Evolutionary conservation across 2,329 filamentous ascomycete species (phyloP), one percentile per base, ranked within the genome.

Genomic region (Fusarium lyarnte): DNA sequence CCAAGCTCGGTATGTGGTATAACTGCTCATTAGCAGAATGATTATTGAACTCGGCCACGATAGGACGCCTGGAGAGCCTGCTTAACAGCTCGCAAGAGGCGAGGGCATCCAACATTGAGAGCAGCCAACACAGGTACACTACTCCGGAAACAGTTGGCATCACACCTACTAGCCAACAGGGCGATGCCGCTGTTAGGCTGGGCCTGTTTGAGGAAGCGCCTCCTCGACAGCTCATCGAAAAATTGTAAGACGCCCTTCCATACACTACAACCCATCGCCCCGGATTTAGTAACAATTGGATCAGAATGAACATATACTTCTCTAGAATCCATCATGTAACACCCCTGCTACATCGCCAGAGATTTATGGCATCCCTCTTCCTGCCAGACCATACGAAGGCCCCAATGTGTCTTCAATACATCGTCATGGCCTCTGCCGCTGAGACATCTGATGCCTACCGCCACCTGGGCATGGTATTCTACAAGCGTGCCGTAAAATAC

Each of bases 381-480:
- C 25, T 33, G 19, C 54, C 41, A 2, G 63, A 46, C 12, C 46
- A 43, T 47, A 67, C n/a, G 46, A 67, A 68, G 29, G n/a, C 41
- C 17, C 54, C 64, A 10, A 47, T 67, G 63, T 67, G 64, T 31
- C 64, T 67, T n/a, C 64, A 67, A 39, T 67, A 67, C 25, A 67
- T 67, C 13, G 41, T 67, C 9, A 67, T 67, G 64, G 46, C 63
- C 4, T 67, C 66, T 62, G 64, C 64, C 27, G 25, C 64, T 25
- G 63, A 67, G 38, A 53, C 41, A 14, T 43, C 41, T 14, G 39
- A 53, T 10, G n/a, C 23, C 6, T 67, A 67, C 17, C 63, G 46
- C n/a, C 46, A 54, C 14, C 11, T 67, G 13, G 31, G 63, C 8
- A 49, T 38, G 31, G 3, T 16, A 2, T 38, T 67, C 7, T 67